phyloP scores from a whole-genome alignment of 1,284 basidiomycete genomes.

The Phellopilus nigrolimitatus region DNA sequence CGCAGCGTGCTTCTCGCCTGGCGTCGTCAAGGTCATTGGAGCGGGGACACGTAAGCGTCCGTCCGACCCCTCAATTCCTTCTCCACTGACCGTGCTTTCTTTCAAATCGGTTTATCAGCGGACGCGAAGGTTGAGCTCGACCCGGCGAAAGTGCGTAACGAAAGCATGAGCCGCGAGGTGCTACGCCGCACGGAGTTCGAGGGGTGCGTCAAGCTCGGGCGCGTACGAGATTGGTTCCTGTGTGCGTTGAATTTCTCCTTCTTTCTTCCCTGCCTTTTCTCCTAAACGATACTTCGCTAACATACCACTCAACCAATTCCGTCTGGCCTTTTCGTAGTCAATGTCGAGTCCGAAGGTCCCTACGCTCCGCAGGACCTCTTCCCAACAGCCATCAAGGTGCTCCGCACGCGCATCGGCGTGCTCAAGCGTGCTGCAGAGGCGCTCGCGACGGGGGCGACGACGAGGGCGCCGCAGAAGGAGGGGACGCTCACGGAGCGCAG shows the following conservation, averaged over 20 bases:
- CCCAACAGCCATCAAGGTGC: conserved; percentile 77
- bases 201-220: conserved; percentile 77
- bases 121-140: conserved; percentile 55
- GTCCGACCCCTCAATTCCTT: not conserved
- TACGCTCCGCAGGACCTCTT: conserved; percentile 85
- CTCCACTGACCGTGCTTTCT: too few relatives aligned
- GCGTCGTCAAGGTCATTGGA: conserved; percentile 74
- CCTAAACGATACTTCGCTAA: not conserved
- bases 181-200: conserved; percentile 90
- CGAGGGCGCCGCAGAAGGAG: not conserved
- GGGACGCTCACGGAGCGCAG: not conserved
- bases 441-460: conserved; percentile 28
- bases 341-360: conserved; percentile 86
- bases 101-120: too few relatives aligned
- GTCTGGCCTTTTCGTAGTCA: conserved; percentile 48
- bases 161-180: conserved; percentile 92
- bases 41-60: conserved; percentile 33
- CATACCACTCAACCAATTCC: conserved; percentile 4
- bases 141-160: conserved; percentile 66
- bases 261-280: not conserved
- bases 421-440: conserved; percentile 57
- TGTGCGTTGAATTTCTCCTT: conserved; percentile 48
- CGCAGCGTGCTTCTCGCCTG: conserved; percentile 82
- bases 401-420: conserved; percentile 74
- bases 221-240: conserved; percentile 92